These are phyloP conservation scores for Colletotrichum musicola DNA, from an alignment of 2,329 filamentous ascomycete genomes.

Conservation along the genomic window DNA sequence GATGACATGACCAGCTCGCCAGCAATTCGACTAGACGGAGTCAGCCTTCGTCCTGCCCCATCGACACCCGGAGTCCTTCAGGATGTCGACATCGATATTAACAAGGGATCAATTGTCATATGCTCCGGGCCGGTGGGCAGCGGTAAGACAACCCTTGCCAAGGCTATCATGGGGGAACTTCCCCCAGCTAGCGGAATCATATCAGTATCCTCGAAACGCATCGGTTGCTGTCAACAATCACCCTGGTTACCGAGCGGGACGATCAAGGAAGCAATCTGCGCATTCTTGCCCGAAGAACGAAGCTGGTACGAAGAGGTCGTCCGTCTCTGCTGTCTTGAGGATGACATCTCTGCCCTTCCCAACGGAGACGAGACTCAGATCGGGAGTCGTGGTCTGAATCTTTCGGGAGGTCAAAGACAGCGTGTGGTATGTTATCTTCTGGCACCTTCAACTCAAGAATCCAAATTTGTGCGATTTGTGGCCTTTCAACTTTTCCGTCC, in stretches of 20 bases:
- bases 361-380: conserved; percentile 35
- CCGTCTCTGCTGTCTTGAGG: conserved; percentile 38
- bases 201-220: conserved; percentile 19
- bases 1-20: not conserved
- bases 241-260: conserved; percentile 41
- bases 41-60: not conserved
- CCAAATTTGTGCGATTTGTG: too few species aligned
- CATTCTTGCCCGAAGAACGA: conserved; percentile 41
- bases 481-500: too few species aligned
- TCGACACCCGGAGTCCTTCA: not conserved
- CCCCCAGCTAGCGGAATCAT: not conserved
- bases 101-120: not conserved
- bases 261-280: conserved; percentile 41
- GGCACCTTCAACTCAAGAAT: too few species aligned
- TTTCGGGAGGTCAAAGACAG: conserved; percentile 44
- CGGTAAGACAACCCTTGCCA: conserved; percentile 40
- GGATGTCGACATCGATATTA: not conserved
- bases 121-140: conserved; percentile 34
- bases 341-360: conserved; percentile 40
- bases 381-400: conserved; percentile 39
- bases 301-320: conserved; percentile 49
- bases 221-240: conserved; percentile 41
- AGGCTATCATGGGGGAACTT: conserved; percentile 42
- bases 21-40: not conserved
- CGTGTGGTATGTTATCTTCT: conserved; percentile 37